Percentiles rank a stretch among this genome's conserved stretches.
Evolutionary conservation across 2,329 filamentous ascomycete species (phyloP).

Genomic region (Hypoxylon sp.): DNA sequence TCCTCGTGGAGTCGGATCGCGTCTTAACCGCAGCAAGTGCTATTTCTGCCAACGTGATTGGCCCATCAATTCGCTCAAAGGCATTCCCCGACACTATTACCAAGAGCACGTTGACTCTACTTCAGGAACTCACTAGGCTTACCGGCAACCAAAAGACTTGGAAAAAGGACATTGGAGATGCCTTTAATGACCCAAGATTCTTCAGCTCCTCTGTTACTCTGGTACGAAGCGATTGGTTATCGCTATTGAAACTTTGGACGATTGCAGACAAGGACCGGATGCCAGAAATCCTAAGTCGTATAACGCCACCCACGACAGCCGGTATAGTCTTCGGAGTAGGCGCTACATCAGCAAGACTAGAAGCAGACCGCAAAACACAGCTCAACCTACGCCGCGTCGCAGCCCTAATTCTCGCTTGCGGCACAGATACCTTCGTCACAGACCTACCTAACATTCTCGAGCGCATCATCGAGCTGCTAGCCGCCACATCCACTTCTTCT

Average conservation of each 20-base stretch:
- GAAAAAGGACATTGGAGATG: conserved; percentile 93
- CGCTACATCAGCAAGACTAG: conserved; percentile 91
- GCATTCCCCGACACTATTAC: conserved; percentile 89
- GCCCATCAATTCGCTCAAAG: conserved; percentile 85
- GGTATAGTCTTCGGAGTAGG: conserved; percentile 99
- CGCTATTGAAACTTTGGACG: conserved; percentile 86
- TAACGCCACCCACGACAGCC: conserved; percentile 89
- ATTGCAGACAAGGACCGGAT: conserved; percentile 90
- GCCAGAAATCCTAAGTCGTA: conserved; percentile 81
- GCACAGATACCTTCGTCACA: conserved; percentile 83
- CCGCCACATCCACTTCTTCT: conserved; percentile 87
- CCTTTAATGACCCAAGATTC: conserved; percentile 90
- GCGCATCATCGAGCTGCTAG: conserved; percentile 88
- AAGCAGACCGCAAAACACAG: conserved; percentile 94
- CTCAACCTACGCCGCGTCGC: conserved; percentile 88
- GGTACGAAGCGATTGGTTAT: conserved; percentile 83
- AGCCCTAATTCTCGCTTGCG: conserved; percentile 82
- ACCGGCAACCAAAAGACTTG: conserved; percentile 87
- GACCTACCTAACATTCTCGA: conserved; percentile 82
- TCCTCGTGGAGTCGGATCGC: conserved; percentile 88
- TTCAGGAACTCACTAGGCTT: conserved; percentile 83
- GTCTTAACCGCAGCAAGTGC: conserved; percentile 82
- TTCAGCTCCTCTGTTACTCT: conserved; percentile 79
- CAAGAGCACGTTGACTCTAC: conserved; percentile 76
- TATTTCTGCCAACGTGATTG: conserved; percentile 87